These are phyloP conservation scores for Candida coleopterorum DNA, from an alignment of 805 yeast genomes.

Conservation along the genomic window DNA sequence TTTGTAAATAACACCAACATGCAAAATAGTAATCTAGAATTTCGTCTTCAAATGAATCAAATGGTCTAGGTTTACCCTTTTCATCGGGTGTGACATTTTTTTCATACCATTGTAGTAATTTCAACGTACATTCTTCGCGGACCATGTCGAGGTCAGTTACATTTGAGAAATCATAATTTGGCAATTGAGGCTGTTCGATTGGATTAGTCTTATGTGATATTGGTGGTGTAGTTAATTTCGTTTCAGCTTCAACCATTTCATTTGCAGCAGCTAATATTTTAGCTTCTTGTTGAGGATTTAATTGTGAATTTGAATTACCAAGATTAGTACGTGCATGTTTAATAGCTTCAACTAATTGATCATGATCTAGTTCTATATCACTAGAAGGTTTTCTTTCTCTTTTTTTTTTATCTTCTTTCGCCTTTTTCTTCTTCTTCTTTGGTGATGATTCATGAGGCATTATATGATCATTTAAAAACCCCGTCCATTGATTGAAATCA, in stretches of 20 bases:
- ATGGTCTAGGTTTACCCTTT: constrained; percentile 36
- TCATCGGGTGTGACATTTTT: constrained; percentile 14
- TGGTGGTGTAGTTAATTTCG: neutral
- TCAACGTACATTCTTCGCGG: constrained; percentile 31
- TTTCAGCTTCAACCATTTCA: constrained; percentile 2
- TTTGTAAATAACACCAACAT: constrained; percentile 62
- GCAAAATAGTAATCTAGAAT: constrained; percentile 70
- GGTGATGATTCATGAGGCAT: constrained; percentile 7
- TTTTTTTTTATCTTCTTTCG: constrained; percentile 9
- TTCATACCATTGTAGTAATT: constrained; percentile 33
- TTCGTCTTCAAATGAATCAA: constrained; percentile 59
- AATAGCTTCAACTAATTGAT: constrained; percentile 65
- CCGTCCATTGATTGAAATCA: constrained; percentile 55
- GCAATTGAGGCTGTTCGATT: constrained; percentile 1
- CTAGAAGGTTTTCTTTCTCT: constrained; percentile 1
- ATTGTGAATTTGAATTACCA: neutral
- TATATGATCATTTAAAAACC: constrained; percentile 37
- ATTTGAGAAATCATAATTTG: constrained; percentile 15
- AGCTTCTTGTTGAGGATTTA: constrained; percentile 7
- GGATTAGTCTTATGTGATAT: neutral
- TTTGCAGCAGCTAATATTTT: constrained; percentile 7
- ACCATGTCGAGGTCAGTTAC: constrained; percentile 27
- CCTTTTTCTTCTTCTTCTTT: constrained; percentile 1
- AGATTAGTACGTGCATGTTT: constrained; percentile 49
- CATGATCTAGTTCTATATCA: constrained; percentile 33